Conservation (phyloP, 2,329 filamentous ascomycete species). For the Aspergillus calidoustus region DNA sequence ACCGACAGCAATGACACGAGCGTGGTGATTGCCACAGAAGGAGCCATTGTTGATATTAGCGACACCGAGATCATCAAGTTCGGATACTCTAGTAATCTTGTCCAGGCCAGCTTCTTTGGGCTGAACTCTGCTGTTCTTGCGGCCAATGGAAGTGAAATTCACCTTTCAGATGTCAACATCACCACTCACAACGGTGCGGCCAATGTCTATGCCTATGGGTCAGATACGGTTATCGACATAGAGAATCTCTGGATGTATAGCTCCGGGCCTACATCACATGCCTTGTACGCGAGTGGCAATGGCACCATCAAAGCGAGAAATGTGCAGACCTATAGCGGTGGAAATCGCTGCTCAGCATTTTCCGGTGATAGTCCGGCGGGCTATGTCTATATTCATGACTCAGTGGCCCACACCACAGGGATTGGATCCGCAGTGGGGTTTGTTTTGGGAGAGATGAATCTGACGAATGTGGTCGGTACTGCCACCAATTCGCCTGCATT, state of each 20-base stretch:
- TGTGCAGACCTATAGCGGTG: conserved; percentile 35
- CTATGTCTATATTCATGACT: conserved; percentile 33
- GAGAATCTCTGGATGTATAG: conserved; percentile 35
- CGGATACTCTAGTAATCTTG: conserved; percentile 35
- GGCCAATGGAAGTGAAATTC: conserved; percentile 32
- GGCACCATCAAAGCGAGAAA: conserved; percentile 32
- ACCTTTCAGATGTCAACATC: conserved; percentile 35
- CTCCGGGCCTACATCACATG: conserved; percentile 37
- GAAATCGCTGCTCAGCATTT: conserved; percentile 37
- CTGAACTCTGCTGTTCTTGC: conserved; percentile 39
- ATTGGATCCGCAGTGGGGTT: conserved; percentile 39
- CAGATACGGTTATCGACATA: conserved; percentile 32
- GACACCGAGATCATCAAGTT: conserved; percentile 32
- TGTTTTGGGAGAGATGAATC: conserved; percentile 33
- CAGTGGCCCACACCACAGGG: conserved; percentile 34
- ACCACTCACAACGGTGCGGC: conserved; percentile 42
- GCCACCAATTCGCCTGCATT: conserved; percentile 27
- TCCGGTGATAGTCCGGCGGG: conserved; percentile 37
- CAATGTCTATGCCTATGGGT: conserved; percentile 38
- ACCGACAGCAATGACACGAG: conserved; percentile 27
- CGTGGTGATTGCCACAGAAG: conserved; percentile 21
- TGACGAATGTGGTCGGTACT: conserved; percentile 30
- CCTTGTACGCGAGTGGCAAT: conserved; percentile 39
- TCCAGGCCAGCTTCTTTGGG: conserved; percentile 36
- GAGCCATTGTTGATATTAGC: conserved; percentile 25